Percentiles rank a stretch among this genome's conserved stretches.
Conservation (phyloP, 2,329 filamentous ascomycete genomes). For the Rachicladosporium sp. region DNA sequence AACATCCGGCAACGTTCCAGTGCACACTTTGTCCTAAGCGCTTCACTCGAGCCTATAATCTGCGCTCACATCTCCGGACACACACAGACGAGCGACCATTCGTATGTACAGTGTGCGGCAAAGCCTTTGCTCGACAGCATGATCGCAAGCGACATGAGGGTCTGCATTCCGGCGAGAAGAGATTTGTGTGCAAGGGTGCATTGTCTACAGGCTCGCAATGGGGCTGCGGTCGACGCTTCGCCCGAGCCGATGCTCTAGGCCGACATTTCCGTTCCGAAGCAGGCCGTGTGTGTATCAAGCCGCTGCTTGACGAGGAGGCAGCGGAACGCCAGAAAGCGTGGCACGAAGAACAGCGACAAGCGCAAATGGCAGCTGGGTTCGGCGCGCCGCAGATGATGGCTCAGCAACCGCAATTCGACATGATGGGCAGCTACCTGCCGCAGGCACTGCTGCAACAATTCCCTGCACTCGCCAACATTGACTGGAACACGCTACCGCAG, state of each 20-base stretch:
- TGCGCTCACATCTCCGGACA: constrained; percentile 87
- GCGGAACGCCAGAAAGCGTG: constrained; percentile 64
- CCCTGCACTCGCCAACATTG: constrained; percentile 78
- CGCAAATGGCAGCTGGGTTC: constrained; percentile 34
- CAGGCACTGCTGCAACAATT: constrained; percentile 84
- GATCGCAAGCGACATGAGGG: constrained; percentile 96
- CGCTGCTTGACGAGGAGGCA: constrained; percentile 90
- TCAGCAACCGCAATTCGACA: constrained; percentile 26
- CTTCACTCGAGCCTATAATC: constrained; percentile 95
- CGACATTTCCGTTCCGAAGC: constrained; percentile 81
- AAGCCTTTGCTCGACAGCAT: constrained; percentile 94
- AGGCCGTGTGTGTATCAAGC: constrained; percentile 90
- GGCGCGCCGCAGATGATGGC: constrained; percentile 21
- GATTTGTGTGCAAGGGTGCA: constrained; percentile 90
- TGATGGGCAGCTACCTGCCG: constrained; percentile 57
- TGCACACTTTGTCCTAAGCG: constrained; percentile 87
- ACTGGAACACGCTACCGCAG: constrained; percentile 66
- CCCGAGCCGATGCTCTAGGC: constrained; percentile 85
- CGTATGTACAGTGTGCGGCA: constrained; percentile 91
- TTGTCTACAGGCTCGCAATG: constrained; percentile 73
- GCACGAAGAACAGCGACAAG: constrained; percentile 46
- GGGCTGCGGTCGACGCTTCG: constrained; percentile 89
- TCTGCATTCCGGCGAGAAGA: constrained; percentile 93
- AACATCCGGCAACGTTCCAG: constrained; percentile 95
- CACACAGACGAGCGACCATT: constrained; percentile 97